Percentiles rank a stretch among this genome's conserved stretches.
Evolutionary conservation across 371 early-diverging fungal species (phyloP).

Genomic region (Saksenaea oblongispora): DNA sequence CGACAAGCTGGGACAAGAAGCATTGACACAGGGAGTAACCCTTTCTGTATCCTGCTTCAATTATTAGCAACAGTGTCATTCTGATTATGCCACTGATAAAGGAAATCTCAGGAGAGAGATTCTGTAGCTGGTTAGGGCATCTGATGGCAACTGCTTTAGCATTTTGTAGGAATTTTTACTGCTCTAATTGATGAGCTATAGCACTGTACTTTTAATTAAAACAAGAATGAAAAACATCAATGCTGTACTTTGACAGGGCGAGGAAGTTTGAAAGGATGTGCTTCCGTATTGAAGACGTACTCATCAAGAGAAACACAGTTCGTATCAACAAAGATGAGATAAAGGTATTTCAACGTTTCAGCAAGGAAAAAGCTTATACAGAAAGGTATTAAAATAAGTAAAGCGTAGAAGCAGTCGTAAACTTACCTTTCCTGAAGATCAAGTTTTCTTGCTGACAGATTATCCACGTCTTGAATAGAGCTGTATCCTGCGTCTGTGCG

Average conservation of each 20-base stretch:
- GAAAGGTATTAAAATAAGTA: not conserved
- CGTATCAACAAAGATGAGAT: conserved; percentile 71
- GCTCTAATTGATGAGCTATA: too few species aligned
- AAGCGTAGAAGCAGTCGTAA: not conserved
- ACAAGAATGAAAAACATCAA: not conserved
- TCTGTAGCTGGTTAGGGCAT: too few species aligned
- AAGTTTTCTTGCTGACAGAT: conserved; percentile 22
- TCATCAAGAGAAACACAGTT: conserved; percentile 64
- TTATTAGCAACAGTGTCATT: too few species aligned
- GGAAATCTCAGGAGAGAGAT: too few species aligned
- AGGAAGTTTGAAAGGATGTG: conserved; percentile 51
- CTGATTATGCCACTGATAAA: too few species aligned
- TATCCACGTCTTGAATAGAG: conserved; percentile 51
- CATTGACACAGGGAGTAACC: too few species aligned
- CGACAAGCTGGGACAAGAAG: too few species aligned
- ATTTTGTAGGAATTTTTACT: too few species aligned
- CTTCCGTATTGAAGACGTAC: conserved; percentile 35
- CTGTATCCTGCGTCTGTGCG: conserved; percentile 57
- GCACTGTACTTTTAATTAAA: too few species aligned
- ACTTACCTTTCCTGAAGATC: conserved; percentile 44
- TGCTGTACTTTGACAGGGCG: conserved; percentile 30
- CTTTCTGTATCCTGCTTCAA: too few species aligned
- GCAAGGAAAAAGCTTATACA: conserved; percentile 73
- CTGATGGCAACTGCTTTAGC: too few species aligned
- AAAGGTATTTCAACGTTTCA: conserved; percentile 91